A percentile compares a stretch with the other conserved stretches of the same genome.
phyloP scores from a whole-genome alignment of 106 monocot species.

The Acorus gramineus region DNA sequence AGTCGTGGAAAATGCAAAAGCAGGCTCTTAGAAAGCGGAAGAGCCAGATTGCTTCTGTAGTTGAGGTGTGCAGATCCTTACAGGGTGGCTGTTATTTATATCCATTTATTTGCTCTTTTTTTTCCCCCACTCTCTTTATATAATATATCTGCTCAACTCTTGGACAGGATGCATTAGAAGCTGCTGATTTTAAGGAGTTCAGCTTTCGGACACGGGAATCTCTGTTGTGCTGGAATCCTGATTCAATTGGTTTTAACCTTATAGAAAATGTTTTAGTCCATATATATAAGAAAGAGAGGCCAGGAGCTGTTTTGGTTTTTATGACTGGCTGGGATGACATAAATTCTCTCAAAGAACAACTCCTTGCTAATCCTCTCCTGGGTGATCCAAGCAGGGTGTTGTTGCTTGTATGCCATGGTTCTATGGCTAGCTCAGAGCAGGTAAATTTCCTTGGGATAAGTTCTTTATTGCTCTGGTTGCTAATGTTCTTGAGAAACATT shows the following conservation, averaged over 20 bases:
- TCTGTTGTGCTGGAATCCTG: conserved; percentile 89
- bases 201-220: conserved; percentile 80
- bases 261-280: conserved; percentile 80
- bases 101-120: too few relatives aligned
- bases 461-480: background rate
- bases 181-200: conserved; percentile 85
- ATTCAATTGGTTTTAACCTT: conserved; percentile 97
- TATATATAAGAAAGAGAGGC: conserved; percentile 76
- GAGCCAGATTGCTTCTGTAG: conserved; percentile 91
- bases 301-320: conserved; percentile 91
- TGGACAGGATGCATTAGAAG: conserved; percentile 79
- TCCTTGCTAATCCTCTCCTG: conserved; percentile 74
- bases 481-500: background rate
- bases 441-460: conserved; percentile 12
- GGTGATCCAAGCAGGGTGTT: conserved; percentile 87
- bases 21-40: conserved; percentile 88
- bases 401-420: conserved; percentile 94
- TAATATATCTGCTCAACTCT: background rate
- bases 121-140: too few relatives aligned
- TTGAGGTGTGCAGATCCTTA: conserved; percentile 49
- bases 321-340: conserved; percentile 99
- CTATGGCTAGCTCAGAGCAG: conserved; percentile 99
- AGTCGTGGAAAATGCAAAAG: conserved; percentile 98
- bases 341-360: conserved; percentile 93
- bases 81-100: background rate